Percentiles rank a stretch among this genome's conserved stretches.
Evolutionary conservation across 1,284 basidiomycete genomes (phyloP).

Genomic region (Irpex sp.): DNA sequence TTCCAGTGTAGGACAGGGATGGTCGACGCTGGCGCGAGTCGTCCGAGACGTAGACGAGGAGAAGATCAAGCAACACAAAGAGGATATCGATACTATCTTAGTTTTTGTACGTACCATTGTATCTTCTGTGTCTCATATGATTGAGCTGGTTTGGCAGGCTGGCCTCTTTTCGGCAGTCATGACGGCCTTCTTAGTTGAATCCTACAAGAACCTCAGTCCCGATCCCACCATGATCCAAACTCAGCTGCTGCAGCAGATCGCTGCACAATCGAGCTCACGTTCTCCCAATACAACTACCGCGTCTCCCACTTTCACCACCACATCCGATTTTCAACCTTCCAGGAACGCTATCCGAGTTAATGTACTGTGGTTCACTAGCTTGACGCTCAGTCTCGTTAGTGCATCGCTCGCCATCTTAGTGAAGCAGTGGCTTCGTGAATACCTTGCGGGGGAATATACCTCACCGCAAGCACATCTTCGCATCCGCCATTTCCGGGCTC

Average conservation of each 20-base stretch:
- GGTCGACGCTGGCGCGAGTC: neutral
- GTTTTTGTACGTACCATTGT: conserved; percentile 9
- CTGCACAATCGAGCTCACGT: neutral
- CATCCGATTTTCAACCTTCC: neutral
- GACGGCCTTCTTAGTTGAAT: conserved; percentile 13
- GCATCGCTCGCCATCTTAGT: conserved; percentile 16
- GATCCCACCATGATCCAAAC: neutral
- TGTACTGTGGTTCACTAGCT: conserved; percentile 14
- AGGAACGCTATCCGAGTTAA: conserved; percentile 5
- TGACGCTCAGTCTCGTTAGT: conserved; percentile 13
- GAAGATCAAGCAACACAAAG: neutral
- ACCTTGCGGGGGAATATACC: neutral
- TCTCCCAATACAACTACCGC: too few species aligned
- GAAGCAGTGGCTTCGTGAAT: conserved; percentile 17
- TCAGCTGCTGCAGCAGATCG: neutral
- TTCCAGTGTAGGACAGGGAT: too few species aligned
- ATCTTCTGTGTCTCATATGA: neutral
- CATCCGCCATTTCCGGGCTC: conserved; percentile 9
- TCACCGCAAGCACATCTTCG: conserved; percentile 5
- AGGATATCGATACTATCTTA: conserved; percentile 11
- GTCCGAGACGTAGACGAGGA: neutral
- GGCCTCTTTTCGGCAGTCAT: conserved; percentile 15
- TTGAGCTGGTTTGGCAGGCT: conserved; percentile 3
- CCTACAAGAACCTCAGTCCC: conserved; percentile 4
- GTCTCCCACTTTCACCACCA: neutral